phyloP scores from a whole-genome alignment of 1,284 basidiomycete species.

The Pisolithus thermaeus region DNA sequence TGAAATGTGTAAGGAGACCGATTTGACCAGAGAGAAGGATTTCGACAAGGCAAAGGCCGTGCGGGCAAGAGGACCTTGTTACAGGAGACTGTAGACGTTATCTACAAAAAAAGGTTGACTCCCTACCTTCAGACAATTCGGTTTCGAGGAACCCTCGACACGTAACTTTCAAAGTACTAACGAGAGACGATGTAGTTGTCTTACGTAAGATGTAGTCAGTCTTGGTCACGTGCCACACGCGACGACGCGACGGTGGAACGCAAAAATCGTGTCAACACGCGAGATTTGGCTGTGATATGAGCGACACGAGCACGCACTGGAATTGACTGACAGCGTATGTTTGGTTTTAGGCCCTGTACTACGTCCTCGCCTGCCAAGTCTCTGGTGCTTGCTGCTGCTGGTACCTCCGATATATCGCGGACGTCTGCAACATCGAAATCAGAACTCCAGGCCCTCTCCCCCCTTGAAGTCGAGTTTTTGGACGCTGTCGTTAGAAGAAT shows the following conservation, averaged over 20 bases:
- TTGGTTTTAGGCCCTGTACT: slow-evolving; percentile 25
- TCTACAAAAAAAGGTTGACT: not conserved
- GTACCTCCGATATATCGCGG: slow-evolving; percentile 39
- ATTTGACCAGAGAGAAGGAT: slow-evolving; percentile 43
- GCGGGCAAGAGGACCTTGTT: slow-evolving; percentile 73
- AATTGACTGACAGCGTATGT: slow-evolving; percentile 14
- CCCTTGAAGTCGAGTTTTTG: slow-evolving; percentile 61
- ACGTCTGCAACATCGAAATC: slow-evolving; percentile 41
- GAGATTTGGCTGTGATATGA: slow-evolving; percentile 1
- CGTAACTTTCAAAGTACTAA: no score
- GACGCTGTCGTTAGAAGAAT: slow-evolving; percentile 68
- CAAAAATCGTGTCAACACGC: not conserved
- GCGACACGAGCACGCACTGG: not conserved
- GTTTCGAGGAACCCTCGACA: no score
- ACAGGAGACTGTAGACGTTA: slow-evolving; percentile 1
- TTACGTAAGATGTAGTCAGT: slow-evolving; percentile 11
- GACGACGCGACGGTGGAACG: slow-evolving; percentile 20
- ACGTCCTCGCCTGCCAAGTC: slow-evolving; percentile 29
- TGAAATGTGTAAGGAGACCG: no score
- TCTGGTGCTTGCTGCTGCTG: slow-evolving; percentile 1
- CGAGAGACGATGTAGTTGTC: slow-evolving; percentile 6
- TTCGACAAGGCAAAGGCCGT: slow-evolving; percentile 80
- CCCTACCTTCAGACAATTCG: slow-evolving; percentile 86
- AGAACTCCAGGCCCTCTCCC: slow-evolving; percentile 54
- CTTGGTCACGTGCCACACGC: slow-evolving; percentile 23